Base-by-base conservation (phyloP, 1,284 basidiomycete genomes). In the Irpex sp. region DNA sequence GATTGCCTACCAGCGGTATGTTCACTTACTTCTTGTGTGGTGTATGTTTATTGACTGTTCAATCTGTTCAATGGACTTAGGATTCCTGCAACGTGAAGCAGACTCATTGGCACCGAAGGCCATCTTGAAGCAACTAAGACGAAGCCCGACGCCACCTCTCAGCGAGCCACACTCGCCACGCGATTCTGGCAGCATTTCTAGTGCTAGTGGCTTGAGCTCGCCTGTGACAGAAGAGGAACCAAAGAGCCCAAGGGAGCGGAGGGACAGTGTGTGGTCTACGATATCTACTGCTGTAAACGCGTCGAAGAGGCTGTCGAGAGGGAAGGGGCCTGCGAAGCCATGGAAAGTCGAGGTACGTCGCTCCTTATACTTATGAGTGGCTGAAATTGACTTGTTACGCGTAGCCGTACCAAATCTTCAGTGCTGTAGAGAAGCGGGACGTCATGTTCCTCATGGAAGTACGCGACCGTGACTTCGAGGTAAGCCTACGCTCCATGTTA, bases 361-460 rank as follows among this genome's bases (percentile, higher is more conserved):
- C 26, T 26, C 26, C 3, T 26, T 34, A 47, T n/a, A 7, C 5
- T 13, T 4, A 11, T 47, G 31, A 3, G 11, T 17, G 13, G 44
- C 4, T 47, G 2, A 9, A 51, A 11, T 51, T 55, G 4, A 60
- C 55, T 60, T 31, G 49, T 17, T 34, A 57, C 31, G 61, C 67
- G n/a, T 69, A 93, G 88, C 84, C 90, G 0, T 93, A 82, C 66
- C 88, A 93, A 76, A 77, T 93, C 0, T 81, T 93, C 67, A 79
- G 88, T 59, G 91, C 91, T 2, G 79, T 93, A 37, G 92, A 93
- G 68, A 78, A 78, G 47, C 89, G 87, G 69, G 88, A 93, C 69
- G 77, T 92, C 40, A 82, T 85, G 71, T 92, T 85, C 74, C 78
- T 93, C 1, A 92, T 92, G 90, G 87, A 92, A 76, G 78, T 92